Evolutionary conservation across 768 basidiomycete species (phyloP).

Genomic region (Amanita exitialis): DNA sequence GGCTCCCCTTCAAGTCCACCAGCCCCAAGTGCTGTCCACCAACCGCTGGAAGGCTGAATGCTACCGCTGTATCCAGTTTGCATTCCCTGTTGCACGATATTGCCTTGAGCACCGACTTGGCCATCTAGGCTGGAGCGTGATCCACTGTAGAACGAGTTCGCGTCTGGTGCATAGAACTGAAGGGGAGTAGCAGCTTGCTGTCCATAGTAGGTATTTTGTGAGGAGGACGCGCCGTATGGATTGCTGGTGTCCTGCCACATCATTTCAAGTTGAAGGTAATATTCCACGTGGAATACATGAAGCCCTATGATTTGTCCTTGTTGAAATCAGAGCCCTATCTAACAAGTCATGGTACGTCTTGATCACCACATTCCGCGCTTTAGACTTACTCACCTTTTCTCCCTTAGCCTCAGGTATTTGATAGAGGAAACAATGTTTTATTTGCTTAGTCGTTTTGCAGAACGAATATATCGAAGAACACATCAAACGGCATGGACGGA

Average conservation of each 20-base stretch:
- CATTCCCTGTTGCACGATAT: constrained; percentile 35
- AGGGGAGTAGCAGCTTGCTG: constrained; percentile 38
- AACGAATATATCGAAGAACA: constrained; percentile 99
- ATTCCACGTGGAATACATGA: constrained; percentile 21
- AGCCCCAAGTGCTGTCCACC: constrained; percentile 96
- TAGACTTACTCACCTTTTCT: constrained; percentile 11
- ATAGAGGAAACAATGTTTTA: background rate
- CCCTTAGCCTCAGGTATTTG: constrained; percentile 55
- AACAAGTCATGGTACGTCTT: constrained; percentile 28
- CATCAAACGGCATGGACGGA: constrained; percentile 92
- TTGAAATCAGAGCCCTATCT: constrained; percentile 19
- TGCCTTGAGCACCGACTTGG: constrained; percentile 44
- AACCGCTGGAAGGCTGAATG: constrained; percentile 65
- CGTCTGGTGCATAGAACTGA: constrained; percentile 62
- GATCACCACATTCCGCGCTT: background rate
- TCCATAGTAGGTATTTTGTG: constrained; percentile 50
- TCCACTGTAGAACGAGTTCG: constrained; percentile 50
- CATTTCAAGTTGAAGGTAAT: background rate
- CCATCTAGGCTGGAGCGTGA: constrained; percentile 75
- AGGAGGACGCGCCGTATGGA: constrained; percentile 51
- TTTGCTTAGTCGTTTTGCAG: constrained; percentile 25
- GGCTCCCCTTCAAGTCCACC: constrained; percentile 95
- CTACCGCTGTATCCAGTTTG: constrained; percentile 53
- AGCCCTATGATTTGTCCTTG: constrained; percentile 13
- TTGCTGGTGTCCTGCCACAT: constrained; percentile 73